Evolutionary conservation across 2,329 filamentous ascomycete genomes (phyloP).

Genomic region (Dothidotthia symphoricarpi): DNA sequence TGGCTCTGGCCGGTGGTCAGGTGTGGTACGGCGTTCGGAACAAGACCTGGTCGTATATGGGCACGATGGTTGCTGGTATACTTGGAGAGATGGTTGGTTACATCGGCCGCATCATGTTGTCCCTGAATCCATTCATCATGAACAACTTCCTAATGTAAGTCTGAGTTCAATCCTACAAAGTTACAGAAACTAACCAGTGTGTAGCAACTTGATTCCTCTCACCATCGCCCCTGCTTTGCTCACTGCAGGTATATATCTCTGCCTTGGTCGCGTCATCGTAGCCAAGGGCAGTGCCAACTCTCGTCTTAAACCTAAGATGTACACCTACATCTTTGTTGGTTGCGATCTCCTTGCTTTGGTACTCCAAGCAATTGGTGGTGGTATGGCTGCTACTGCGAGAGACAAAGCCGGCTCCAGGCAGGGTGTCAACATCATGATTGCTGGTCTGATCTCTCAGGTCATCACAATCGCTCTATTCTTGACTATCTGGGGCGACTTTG

Average conservation of each 20-base stretch:
- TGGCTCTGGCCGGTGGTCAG: slow-evolving; percentile 48
- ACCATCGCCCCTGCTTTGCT: slow-evolving; percentile 57
- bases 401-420: slow-evolving; percentile 41
- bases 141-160: slow-evolving; percentile 53
- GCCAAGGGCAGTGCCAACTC: slow-evolving; percentile 45
- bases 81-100: slow-evolving; percentile 57
- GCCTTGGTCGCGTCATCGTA: slow-evolving; percentile 54
- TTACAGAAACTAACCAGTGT: slow-evolving; percentile 4
- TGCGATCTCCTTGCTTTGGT: slow-evolving; percentile 59
- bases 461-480: slow-evolving; percentile 52
- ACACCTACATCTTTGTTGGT: slow-evolving; percentile 57
- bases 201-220: slow-evolving; percentile 54
- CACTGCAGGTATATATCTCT: slow-evolving; percentile 56
- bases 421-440: slow-evolving; percentile 56
- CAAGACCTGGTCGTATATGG: slow-evolving; percentile 54
- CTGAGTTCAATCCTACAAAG: neutral
- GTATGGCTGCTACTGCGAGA: slow-evolving; percentile 53
- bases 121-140: slow-evolving; percentile 52
- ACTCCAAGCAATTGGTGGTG: slow-evolving; percentile 57
- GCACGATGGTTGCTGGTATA: slow-evolving; percentile 48
- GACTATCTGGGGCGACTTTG: slow-evolving; percentile 40
- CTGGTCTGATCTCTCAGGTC: slow-evolving; percentile 57
- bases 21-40: slow-evolving; percentile 50
- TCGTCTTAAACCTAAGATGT: slow-evolving; percentile 37
- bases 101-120: slow-evolving; percentile 52